A percentile compares a stretch with the other conserved stretches of the same genome.
These are phyloP conservation scores for Nakaseomyces delphensis DNA, from an alignment of 1,139 yeast species.

Conservation along the genomic window DNA sequence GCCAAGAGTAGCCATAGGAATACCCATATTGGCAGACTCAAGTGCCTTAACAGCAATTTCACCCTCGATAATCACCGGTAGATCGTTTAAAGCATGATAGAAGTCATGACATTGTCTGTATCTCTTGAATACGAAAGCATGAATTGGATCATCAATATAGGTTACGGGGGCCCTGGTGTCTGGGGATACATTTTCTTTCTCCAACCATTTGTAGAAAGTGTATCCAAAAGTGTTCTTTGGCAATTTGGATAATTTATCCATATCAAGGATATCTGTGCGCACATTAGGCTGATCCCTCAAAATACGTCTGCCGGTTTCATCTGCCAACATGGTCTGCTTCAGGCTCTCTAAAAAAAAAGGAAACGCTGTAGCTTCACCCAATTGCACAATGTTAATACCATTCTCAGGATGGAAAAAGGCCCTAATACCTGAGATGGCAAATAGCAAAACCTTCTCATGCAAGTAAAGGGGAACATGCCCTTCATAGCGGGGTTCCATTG, in stretches of 20 bases:
- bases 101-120: constrained; percentile 97
- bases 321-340: constrained; percentile 65
- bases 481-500: constrained; percentile 47
- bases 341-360: constrained; percentile 54
- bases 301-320: constrained; percentile 67
- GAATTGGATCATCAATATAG: constrained; percentile 80
- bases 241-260: constrained; percentile 48
- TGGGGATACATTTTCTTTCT: constrained; percentile 82
- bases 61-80: constrained; percentile 89
- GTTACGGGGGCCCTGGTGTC: constrained; percentile 86
- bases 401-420: constrained; percentile 73
- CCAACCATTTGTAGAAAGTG: constrained; percentile 73
- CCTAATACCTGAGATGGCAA: constrained; percentile 72
- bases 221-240: constrained; percentile 74
- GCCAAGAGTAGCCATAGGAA: constrained; percentile 94
- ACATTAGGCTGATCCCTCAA: constrained; percentile 76
- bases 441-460: constrained; percentile 56
- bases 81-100: constrained; percentile 84
- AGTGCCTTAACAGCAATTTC: constrained; percentile 89
- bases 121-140: constrained; percentile 84
- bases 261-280: constrained; percentile 60
- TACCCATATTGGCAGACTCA: constrained; percentile 85
- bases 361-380: constrained; percentile 88
- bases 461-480: constrained; percentile 72
- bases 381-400: constrained; percentile 61